phyloP scores from a whole-genome alignment of 257 asterid species.

The Salvia hispanica region DNA sequence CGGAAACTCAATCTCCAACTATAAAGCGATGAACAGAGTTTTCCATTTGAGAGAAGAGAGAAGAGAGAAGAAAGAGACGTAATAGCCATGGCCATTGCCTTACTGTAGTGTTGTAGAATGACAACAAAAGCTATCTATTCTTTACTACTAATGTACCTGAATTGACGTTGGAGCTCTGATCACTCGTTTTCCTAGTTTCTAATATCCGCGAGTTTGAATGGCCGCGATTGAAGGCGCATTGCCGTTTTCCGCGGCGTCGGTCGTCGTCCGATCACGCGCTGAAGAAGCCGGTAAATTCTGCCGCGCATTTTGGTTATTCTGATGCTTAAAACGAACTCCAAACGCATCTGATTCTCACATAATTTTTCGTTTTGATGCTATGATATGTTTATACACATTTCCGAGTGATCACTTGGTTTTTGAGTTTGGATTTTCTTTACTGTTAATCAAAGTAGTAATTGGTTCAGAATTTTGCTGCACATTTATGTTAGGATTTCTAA shows the following conservation, averaged over 20 bases:
- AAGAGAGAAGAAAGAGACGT: slow-evolving; percentile 1
- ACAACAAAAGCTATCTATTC: slow-evolving; percentile 30
- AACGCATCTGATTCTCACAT: no score
- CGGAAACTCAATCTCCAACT: slow-evolving; percentile 31
- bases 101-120: slow-evolving; percentile 38
- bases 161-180: slow-evolving; percentile 30
- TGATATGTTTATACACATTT: not conserved
- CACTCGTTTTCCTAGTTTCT: not conserved
- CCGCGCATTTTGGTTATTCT: not conserved
- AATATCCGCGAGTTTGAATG: slow-evolving; percentile 36
- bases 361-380: no score
- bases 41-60: slow-evolving; percentile 41
- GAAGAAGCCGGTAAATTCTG: slow-evolving; percentile 75
- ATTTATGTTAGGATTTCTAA: no score
- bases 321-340: not conserved
- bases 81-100: slow-evolving; percentile 41
- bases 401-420: not conserved
- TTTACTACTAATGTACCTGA: slow-evolving; percentile 4
- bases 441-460: not conserved
- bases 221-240: slow-evolving; percentile 57
- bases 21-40: slow-evolving; percentile 45
- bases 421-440: no score
- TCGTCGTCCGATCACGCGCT: slow-evolving; percentile 84
- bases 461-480: no score
- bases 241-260: slow-evolving; percentile 73